phyloP scores from a whole-genome alignment of 148 eudicot species.

The Amaranthus hypochondriacus region DNA sequence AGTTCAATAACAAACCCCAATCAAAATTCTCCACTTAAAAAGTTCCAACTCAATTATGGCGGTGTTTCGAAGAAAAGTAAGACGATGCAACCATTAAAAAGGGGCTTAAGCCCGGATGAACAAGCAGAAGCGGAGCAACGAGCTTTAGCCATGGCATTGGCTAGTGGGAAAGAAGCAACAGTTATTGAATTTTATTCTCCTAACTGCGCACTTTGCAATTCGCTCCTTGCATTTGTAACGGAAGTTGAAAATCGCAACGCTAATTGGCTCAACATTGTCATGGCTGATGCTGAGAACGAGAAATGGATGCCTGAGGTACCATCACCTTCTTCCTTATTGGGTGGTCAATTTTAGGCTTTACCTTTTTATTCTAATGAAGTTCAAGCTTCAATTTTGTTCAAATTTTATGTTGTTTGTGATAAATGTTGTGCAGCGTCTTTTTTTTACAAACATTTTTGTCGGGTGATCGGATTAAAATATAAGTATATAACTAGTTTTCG shows the following conservation, averaged over 20 bases:
- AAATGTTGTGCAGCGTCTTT: too few species aligned
- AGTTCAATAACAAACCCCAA: slow-evolving; percentile 29
- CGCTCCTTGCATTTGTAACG: slow-evolving; percentile 58
- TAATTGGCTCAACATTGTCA: slow-evolving; percentile 80
- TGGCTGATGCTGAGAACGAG: slow-evolving; percentile 94
- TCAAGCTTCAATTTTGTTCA: not conserved
- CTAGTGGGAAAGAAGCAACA: slow-evolving; percentile 74
- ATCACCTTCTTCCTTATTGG: not conserved
- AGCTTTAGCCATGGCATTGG: slow-evolving; percentile 70
- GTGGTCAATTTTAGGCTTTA: not conserved
- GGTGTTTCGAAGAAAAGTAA: slow-evolving; percentile 16
- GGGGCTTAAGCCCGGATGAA: slow-evolving; percentile 42
- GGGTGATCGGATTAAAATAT: too few species aligned
- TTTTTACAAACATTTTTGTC: too few species aligned
- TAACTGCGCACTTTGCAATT: slow-evolving; percentile 83
- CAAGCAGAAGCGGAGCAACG: slow-evolving; percentile 92
- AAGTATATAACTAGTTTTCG: too few species aligned
- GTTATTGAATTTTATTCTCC: slow-evolving; percentile 84
- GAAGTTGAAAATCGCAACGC: slow-evolving; percentile 72
- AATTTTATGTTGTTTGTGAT: not conserved
- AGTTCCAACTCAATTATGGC: slow-evolving; percentile 12
- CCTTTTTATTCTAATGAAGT: not conserved
- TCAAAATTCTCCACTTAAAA: not conserved
- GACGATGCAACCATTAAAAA: slow-evolving; percentile 9
- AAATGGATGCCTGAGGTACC: slow-evolving; percentile 92